Evolutionary conservation across 192 early-diverging fungal genomes (phyloP).

Genomic region (Mortierella hygrophila): DNA sequence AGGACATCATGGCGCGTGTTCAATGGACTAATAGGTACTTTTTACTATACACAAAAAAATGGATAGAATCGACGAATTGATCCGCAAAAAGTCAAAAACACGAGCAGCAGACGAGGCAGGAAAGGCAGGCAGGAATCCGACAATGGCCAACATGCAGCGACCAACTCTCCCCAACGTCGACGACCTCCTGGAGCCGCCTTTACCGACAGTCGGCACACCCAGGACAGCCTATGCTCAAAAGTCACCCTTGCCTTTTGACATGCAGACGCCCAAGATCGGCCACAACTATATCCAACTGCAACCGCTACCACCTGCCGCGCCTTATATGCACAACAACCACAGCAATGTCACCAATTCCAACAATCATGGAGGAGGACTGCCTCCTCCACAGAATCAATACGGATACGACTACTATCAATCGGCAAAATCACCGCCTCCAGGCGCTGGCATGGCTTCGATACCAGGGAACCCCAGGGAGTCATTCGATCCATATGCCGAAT

Average conservation of each 20-base stretch:
- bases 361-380: background rate
- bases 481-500: slow-evolving; percentile 39
- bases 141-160: slow-evolving; percentile 21
- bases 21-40: background rate
- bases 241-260: background rate
- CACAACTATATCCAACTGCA: background rate
- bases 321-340: slow-evolving; percentile 10
- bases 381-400: background rate
- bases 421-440: slow-evolving; percentile 4
- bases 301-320: background rate
- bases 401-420: slow-evolving; percentile 34
- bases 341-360: slow-evolving; percentile 9
- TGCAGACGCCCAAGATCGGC: slow-evolving; percentile 19
- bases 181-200: slow-evolving; percentile 4
- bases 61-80: slow-evolving; percentile 68
- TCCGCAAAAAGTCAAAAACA: slow-evolving; percentile 65
- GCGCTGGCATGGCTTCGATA: background rate
- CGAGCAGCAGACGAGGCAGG: slow-evolving; percentile 46
- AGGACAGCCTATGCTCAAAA: slow-evolving; percentile 14
- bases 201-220: slow-evolving; percentile 12
- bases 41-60: background rate
- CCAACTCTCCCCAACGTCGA: slow-evolving; percentile 55
- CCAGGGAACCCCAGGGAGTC: background rate
- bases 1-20: background rate
- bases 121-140: slow-evolving; percentile 17